Evolutionary conservation across 2,329 filamentous ascomycete species (phyloP), one percentile per base, ranked within the genome.

Genomic region (Dendrostoma leiphaemia): DNA sequence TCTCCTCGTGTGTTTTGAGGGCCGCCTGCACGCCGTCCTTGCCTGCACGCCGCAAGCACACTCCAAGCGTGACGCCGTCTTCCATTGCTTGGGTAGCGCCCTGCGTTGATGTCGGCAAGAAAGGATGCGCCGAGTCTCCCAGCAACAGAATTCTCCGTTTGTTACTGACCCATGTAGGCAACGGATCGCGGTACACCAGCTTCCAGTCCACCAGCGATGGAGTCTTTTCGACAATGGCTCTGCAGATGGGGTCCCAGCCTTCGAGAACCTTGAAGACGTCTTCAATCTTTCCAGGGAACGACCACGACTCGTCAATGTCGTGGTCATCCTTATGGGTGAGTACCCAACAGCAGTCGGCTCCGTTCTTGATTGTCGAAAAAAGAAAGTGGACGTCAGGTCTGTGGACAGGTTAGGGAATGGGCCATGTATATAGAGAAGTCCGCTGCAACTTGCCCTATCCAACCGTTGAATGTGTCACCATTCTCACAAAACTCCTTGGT

Each of bases 381-480:
- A 84, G 67, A 57, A 82, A 79, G 59, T 82, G 79, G 47, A 80
- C 75, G 58, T 83, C 78, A 2, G 78, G 78, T n/a, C n/a, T n/a
- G n/a, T n/a, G n/a, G n/a, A n/a, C n/a, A n/a, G n/a, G n/a, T n/a
- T n/a, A n/a, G n/a, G n/a, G n/a, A n/a, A n/a, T n/a, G n/a, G n/a
- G n/a, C n/a, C n/a, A n/a, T n/a, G n/a, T n/a, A n/a, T n/a, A n/a
- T n/a, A n/a, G n/a, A n/a, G n/a, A n/a, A n/a, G n/a, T n/a, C n/a
- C n/a, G n/a, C n/a, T n/a, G n/a, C n/a, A n/a, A n/a, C n/a, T n/a
- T n/a, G n/a, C 2, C 80, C 80, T 51, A 83, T 77, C 81, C 76
- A 79, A 24, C 80, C 81, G 51, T 81, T 81, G 66, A 83, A 83
- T 0, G 78, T 80, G 63, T 84, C 81, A 31, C 80, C 81, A 54